These are phyloP conservation scores for Wilhelminamyces savonicus DNA, from an alignment of 805 yeast genomes.

Conservation along the genomic window DNA sequence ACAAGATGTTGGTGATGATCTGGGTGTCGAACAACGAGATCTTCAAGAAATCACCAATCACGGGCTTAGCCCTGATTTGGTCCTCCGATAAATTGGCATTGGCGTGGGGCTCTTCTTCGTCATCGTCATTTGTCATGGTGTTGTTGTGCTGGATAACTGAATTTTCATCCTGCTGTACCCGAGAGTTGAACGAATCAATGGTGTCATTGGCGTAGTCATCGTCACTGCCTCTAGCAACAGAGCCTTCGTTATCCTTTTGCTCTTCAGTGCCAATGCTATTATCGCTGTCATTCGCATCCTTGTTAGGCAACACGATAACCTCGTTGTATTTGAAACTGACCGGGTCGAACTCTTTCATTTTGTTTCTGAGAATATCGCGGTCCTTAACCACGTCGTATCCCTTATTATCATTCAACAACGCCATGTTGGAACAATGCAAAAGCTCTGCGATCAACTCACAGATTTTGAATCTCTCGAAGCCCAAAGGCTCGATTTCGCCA, in stretches of 20 bases:
- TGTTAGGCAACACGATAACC: constrained; percentile 29
- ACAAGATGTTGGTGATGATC: constrained; percentile 33
- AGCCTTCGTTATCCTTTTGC: constrained; percentile 5
- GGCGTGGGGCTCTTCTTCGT: constrained; percentile 37
- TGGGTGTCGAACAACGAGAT: constrained; percentile 38
- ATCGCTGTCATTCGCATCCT: constrained; percentile 4
- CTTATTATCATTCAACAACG: constrained; percentile 37
- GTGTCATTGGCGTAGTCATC: constrained; percentile 21
- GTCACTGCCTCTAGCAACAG: constrained; percentile 5
- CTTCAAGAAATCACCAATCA: constrained; percentile 38
- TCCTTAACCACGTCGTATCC: constrained; percentile 36
- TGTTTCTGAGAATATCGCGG: constrained; percentile 30
- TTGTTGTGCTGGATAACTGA: constrained; percentile 4
- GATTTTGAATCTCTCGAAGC: constrained; percentile 49
- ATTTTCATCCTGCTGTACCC: neutral
- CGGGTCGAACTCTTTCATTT: constrained; percentile 38
- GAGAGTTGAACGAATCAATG: constrained; percentile 30
- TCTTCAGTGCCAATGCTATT: constrained; percentile 6
- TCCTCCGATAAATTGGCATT: constrained; percentile 39
- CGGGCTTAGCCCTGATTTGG: constrained; percentile 36
- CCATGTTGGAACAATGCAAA: constrained; percentile 69
- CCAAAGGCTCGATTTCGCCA: constrained; percentile 33
- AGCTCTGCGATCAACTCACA: constrained; percentile 92
- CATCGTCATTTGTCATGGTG: constrained; percentile 19
- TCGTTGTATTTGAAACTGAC: constrained; percentile 41